Evolutionary conservation across 2,329 filamentous ascomycete species (phyloP).

Genomic region (Biscogniauxia marginata): DNA sequence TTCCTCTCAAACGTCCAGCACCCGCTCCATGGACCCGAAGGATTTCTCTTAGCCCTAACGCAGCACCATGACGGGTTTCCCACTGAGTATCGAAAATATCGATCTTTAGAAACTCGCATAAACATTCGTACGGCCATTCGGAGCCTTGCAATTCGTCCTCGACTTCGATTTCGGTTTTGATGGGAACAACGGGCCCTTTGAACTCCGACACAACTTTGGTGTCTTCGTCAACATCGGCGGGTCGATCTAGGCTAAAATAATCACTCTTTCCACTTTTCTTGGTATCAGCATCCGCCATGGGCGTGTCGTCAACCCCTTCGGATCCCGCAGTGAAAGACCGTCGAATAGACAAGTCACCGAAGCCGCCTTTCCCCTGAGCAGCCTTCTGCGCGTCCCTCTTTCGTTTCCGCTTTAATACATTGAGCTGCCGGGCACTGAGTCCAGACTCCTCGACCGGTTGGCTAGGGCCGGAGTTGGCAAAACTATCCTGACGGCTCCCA

Average conservation of each 20-base stretch:
- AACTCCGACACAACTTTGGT: constrained; percentile 93
- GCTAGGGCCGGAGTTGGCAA: constrained; percentile 34
- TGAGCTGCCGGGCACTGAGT: constrained; percentile 89
- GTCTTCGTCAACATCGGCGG: constrained; percentile 78
- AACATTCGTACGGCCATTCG: constrained; percentile 91
- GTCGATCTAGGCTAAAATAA: constrained; percentile 87
- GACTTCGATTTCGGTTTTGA: constrained; percentile 82
- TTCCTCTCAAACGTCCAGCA: constrained; percentile 74
- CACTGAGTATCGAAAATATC: constrained; percentile 92
- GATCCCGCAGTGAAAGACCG: constrained; percentile 60
- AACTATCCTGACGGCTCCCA: constrained; percentile 37
- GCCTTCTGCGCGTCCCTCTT: constrained; percentile 88
- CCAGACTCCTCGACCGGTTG: constrained; percentile 61
- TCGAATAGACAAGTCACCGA: constrained; percentile 79
- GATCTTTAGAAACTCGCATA: constrained; percentile 90
- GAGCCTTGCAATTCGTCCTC: constrained; percentile 74
- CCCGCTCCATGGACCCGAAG: constrained; percentile 87
- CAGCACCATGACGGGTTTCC: constrained; percentile 95
- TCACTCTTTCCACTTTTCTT: constrained; percentile 69
- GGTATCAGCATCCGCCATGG: constrained; percentile 48
- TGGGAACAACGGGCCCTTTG: constrained; percentile 76
- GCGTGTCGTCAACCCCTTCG: constrained; percentile 62
- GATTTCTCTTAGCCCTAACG: constrained; percentile 90
- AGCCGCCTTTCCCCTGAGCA: constrained; percentile 78
- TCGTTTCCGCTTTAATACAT: constrained; percentile 89